These are phyloP conservation scores for Yamadazyma membranifaciens DNA, from an alignment of 1,139 yeast genomes.

Conservation along the genomic window DNA sequence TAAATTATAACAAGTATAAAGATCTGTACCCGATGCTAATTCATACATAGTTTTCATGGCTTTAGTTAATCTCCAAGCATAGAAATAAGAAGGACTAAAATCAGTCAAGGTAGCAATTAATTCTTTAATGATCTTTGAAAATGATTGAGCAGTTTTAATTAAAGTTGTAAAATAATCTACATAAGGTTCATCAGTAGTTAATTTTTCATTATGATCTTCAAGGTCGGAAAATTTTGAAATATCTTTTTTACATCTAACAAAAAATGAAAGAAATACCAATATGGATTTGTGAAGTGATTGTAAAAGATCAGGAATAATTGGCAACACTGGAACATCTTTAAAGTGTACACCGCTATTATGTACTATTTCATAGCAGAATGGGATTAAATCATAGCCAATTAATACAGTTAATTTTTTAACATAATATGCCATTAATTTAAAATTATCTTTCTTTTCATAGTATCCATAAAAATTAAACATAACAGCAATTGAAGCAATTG, in stretches of 20 bases:
- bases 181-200: constrained; percentile 2
- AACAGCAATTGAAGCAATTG: constrained; percentile 22
- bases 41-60: constrained; percentile 26
- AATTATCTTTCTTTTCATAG: constrained; percentile 25
- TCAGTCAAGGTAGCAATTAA: constrained; percentile 25
- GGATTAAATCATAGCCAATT: constrained; percentile 30
- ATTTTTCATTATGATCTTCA: constrained; percentile 1
- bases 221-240: background rate
- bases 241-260: constrained; percentile 7
- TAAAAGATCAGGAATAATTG: constrained; percentile 31
- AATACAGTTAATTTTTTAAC: constrained; percentile 27
- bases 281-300: constrained; percentile 25
- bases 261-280: constrained; percentile 8
- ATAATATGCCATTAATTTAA: constrained; percentile 27
- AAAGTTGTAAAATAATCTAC: background rate
- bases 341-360: constrained; percentile 25
- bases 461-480: constrained; percentile 27
- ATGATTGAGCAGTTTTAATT: constrained; percentile 7
- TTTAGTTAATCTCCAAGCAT: constrained; percentile 42
- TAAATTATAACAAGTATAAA: constrained; percentile 16
- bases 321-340: constrained; percentile 31
- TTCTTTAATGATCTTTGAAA: constrained; percentile 19
- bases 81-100: constrained; percentile 36
- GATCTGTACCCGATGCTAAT: constrained; percentile 20
- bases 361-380: constrained; percentile 27